A percentile compares a stretch with the other conserved stretches of the same genome.
Conservation (phyloP, 169 alveolate species). For the Babesia caballi region DNA sequence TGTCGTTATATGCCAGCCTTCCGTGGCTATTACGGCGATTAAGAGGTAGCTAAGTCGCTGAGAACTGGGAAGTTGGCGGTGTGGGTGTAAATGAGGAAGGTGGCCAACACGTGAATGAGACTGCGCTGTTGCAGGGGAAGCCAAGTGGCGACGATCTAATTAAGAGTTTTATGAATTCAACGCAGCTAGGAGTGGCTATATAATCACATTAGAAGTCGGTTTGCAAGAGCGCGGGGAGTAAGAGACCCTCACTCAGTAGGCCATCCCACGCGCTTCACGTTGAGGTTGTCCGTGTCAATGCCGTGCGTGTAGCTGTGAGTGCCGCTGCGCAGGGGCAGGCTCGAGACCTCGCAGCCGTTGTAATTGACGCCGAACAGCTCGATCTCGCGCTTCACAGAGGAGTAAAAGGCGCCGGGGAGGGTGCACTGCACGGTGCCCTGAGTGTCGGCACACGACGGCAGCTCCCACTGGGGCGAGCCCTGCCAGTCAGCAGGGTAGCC, state of each 20-base stretch:
- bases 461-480: slow-evolving; percentile 21
- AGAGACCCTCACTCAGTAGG: slow-evolving; percentile 36
- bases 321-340: slow-evolving; percentile 23
- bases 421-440: slow-evolving; percentile 24
- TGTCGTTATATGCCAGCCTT: neutral
- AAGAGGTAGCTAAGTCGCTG: no score
- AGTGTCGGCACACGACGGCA: neutral
- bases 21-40: neutral
- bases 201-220: neutral
- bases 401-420: slow-evolving; percentile 22
- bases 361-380: neutral
- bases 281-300: slow-evolving; percentile 62
- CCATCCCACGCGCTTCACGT: slow-evolving; percentile 66
- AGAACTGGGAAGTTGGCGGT: no score
- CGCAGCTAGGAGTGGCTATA: neutral
- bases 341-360: slow-evolving; percentile 27
- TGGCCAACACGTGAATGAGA: no score
- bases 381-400: slow-evolving; percentile 20
- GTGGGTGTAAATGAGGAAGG: no score
- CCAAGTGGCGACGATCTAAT: no score
- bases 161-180: no score
- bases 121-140: no score
- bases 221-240: neutral
- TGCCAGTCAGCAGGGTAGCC: slow-evolving; percentile 31
- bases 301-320: slow-evolving; percentile 65